A percentile compares a stretch with the other conserved stretches of the same genome.
Evolutionary conservation across 1,139 yeast genomes (phyloP).

Genomic region (Diutina rugosa): DNA sequence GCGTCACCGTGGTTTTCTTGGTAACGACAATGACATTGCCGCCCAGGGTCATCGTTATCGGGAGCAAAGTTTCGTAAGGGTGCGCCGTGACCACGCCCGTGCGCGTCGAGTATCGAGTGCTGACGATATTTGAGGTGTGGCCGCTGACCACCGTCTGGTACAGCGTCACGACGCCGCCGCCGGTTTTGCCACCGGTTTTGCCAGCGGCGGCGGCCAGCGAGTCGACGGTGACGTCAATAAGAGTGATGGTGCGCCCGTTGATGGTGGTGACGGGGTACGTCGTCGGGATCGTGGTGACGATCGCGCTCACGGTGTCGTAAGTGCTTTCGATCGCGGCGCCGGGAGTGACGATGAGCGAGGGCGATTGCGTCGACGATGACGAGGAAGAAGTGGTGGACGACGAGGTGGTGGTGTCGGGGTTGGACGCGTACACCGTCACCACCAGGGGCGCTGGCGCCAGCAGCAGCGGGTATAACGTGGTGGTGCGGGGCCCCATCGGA

Average conservation of each 20-base stretch:
- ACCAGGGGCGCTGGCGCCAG: neutral
- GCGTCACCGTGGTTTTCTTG: conserved; percentile 1
- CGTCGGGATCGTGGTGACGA: neutral
- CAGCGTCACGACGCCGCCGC: neutral
- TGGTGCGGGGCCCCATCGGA: neutral
- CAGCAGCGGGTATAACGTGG: neutral
- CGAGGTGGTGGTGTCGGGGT: neutral
- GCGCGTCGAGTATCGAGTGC: neutral
- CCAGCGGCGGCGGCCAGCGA: conserved; percentile 1
- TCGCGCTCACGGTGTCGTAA: neutral
- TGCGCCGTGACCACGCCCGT: neutral
- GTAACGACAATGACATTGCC: conserved; percentile 1
- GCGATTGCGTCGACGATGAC: neutral
- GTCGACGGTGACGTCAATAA: neutral
- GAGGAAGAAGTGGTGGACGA: neutral
- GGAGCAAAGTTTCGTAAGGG: neutral
- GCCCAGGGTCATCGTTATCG: neutral
- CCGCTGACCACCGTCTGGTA: neutral
- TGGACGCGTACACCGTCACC: neutral
- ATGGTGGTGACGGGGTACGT: conserved; percentile 1
- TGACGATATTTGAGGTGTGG: neutral
- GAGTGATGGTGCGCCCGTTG: neutral
- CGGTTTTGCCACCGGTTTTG: neutral
- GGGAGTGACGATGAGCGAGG: neutral
- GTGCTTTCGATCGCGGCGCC: neutral